Conservation (phyloP, 495 filamentous ascomycete species). For the Penicillium nucicola region DNA sequence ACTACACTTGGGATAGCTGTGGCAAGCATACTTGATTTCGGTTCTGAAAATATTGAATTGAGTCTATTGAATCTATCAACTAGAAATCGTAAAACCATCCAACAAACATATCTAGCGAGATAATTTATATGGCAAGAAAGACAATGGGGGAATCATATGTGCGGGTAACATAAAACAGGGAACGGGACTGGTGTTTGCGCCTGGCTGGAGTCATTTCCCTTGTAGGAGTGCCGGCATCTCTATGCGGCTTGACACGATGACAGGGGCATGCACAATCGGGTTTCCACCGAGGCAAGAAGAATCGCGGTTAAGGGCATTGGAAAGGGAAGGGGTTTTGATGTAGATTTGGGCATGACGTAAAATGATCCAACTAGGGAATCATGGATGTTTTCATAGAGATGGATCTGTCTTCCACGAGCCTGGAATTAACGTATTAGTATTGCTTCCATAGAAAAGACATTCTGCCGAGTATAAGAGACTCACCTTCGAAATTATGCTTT, state of each 20-base stretch:
- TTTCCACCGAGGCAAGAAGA: neutral
- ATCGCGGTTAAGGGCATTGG: neutral
- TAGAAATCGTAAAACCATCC: neutral
- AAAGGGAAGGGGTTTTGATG: neutral
- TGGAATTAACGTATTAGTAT: conserved; percentile 12
- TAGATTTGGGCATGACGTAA: neutral
- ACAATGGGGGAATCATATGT: conserved; percentile 10
- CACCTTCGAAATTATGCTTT: conserved; percentile 95
- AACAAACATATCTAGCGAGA: neutral
- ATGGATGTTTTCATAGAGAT: conserved; percentile 21
- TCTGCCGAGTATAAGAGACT: neutral
- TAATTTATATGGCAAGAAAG: conserved; percentile 5
- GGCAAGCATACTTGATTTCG: too few species aligned
- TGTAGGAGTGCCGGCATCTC: neutral
- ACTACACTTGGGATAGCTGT: too few species aligned
- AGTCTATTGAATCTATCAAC: conserved; percentile 3
- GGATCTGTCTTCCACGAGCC: conserved; percentile 40
- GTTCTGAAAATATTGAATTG: neutral
- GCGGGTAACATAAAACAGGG: conserved; percentile 8
- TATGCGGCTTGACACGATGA: neutral
- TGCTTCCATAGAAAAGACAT: neutral
- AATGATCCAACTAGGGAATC: neutral
- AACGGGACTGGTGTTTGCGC: neutral
- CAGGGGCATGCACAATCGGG: neutral
- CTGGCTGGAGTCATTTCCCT: neutral